Evolutionary conservation across 129 eudicot genomes (phyloP).

Genomic region (Heracleum sosnowskyi): DNA sequence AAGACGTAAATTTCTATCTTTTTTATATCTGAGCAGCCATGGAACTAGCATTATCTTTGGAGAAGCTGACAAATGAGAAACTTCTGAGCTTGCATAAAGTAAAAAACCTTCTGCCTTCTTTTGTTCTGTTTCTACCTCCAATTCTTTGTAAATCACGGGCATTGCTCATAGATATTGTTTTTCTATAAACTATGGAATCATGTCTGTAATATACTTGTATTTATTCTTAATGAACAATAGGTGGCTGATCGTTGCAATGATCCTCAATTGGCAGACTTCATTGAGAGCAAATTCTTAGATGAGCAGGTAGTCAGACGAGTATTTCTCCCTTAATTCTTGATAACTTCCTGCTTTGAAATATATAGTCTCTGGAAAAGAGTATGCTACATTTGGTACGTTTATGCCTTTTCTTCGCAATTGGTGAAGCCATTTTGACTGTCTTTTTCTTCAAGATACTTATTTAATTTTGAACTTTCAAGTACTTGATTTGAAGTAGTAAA

Average conservation of each 20-base stretch:
- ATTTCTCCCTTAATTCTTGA: not conserved
- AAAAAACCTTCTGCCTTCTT: conserved; percentile 12
- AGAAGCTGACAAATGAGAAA: conserved; percentile 77
- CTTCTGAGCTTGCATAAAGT: conserved; percentile 61
- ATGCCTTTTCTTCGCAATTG: not conserved
- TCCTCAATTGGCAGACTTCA: conserved; percentile 68
- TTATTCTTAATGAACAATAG: conserved; percentile 23
- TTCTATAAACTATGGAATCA: not conserved
- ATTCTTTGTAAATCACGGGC: not conserved
- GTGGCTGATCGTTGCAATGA: conserved; percentile 76
- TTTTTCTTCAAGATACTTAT: not conserved
- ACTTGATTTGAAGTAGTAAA: not conserved
- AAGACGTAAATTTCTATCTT: not conserved
- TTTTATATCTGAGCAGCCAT: conserved; percentile 42
- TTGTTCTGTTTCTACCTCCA: not conserved
- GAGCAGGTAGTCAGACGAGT: conserved; percentile 55
- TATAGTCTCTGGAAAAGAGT: not conserved
- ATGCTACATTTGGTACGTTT: not conserved
- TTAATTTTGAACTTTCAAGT: not conserved
- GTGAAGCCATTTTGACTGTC: not conserved
- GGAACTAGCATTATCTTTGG: conserved; percentile 91
- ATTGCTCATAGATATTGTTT: not conserved
- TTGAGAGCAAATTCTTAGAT: conserved; percentile 63
- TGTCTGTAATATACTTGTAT: not conserved
- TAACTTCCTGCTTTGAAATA: not conserved